Base-by-base conservation (phyloP, 2,329 filamentous ascomycete species). In the Scedosporium dehoogii region DNA sequence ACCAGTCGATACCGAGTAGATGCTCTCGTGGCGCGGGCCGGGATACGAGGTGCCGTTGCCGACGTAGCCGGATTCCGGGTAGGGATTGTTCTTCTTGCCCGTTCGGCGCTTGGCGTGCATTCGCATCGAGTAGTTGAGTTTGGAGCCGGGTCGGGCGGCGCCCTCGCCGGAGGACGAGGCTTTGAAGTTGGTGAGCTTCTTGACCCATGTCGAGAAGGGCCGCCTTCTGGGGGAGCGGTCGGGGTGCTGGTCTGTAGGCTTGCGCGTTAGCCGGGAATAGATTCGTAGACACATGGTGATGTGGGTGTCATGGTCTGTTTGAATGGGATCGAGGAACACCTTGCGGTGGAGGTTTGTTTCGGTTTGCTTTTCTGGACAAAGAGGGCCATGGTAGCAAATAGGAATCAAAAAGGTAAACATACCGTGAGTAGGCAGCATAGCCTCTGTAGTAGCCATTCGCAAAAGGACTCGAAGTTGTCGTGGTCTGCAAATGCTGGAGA, bases 191-290 rank as follows among this genome's bases (percentile, higher is more conserved):
- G 92, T 87, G 63, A 97, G 84, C 71, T 92, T 92, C 81, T 92
- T 96, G 80, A 99, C 91, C 89, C 93, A 96, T 68, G 87, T 90
- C 57, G 92, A 85, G 72, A 97, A 97, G 25, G 92, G 93, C 66
- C 90, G 86, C 69, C 92, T 88, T 67, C 91, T 89, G 69, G 60
- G 58, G 14, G 51, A 25, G n/a, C 65, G 62, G 27, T 64, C 63
- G 41, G 62, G 62, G 58, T 61, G 62, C 7, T 59, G 57, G 18
- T 63, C 60, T 62, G 27, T 9, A 4, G 25, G 23, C n/a, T 18
- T 27, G 42, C 42, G 42, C 42, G 38, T 60, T 51, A 42, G 48
- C 21, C 14, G 42, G 42, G n/a, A 46, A 46, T 46, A 18, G 16
- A n/a, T 21, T 21, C n/a, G n/a, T 7, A 25, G 21, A 5, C 14